Evolutionary conservation across 441 rosid species (phyloP).

Genomic region (Capsella rubella): DNA sequence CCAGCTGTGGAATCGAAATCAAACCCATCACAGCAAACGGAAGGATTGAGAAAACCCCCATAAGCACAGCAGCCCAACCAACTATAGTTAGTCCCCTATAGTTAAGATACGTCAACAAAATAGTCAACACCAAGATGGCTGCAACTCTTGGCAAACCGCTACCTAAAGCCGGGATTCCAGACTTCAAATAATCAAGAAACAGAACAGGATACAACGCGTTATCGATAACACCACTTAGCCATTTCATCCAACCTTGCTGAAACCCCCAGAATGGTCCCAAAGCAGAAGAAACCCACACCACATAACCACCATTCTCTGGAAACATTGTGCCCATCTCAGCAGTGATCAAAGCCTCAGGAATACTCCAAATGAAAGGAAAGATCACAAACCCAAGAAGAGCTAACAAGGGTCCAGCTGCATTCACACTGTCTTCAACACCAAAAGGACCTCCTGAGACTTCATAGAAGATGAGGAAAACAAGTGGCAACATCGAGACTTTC

Average conservation of each 20-base stretch:
- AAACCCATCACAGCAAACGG: slow-evolving; percentile 75
- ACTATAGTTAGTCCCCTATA: slow-evolving; percentile 67
- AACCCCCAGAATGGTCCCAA: slow-evolving; percentile 78
- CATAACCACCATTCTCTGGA: slow-evolving; percentile 74
- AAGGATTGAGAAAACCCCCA: slow-evolving; percentile 65
- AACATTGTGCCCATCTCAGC: slow-evolving; percentile 87
- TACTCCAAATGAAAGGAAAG: slow-evolving; percentile 71
- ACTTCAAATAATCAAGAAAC: slow-evolving; percentile 69
- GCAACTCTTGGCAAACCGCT: slow-evolving; percentile 54
- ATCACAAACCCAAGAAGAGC: slow-evolving; percentile 67
- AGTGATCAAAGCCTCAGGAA: slow-evolving; percentile 73
- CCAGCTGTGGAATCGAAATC: slow-evolving; percentile 56
- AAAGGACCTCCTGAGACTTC: slow-evolving; percentile 82
- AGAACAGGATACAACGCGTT: slow-evolving; percentile 73
- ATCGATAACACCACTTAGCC: slow-evolving; percentile 77
- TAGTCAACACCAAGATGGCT: slow-evolving; percentile 54
- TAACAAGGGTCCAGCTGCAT: slow-evolving; percentile 70
- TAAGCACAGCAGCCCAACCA: slow-evolving; percentile 65
- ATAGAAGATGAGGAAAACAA: slow-evolving; percentile 68
- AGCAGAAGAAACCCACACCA: slow-evolving; percentile 76
- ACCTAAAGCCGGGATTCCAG: slow-evolving; percentile 58
- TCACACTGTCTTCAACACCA: slow-evolving; percentile 75
- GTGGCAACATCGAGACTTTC: slow-evolving; percentile 69
- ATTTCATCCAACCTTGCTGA: slow-evolving; percentile 84
- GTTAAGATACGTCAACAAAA: slow-evolving; percentile 59